Percentiles rank a stretch among this genome's conserved stretches.
Conservation (phyloP, 2,329 filamentous ascomycete genomes). For the Pseudogymnoascus sp. region DNA sequence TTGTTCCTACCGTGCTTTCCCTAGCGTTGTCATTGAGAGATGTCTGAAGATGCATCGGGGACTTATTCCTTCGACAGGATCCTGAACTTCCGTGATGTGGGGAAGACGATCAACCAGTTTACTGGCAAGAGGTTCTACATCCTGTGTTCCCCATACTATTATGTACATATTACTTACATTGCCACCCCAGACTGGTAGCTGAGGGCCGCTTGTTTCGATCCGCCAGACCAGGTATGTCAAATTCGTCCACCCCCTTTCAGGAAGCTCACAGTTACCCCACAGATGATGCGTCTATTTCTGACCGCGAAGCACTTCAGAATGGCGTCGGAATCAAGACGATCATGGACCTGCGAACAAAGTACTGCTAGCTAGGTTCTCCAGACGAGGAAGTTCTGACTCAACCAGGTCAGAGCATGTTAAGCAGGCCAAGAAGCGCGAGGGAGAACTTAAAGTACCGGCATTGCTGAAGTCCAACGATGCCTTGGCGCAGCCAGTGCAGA, state of each 20-base stretch:
- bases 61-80: constrained; percentile 45
- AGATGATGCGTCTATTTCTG: constrained; percentile 65
- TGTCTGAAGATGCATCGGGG: not conserved
- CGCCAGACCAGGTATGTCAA: constrained; percentile 48
- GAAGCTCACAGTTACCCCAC: constrained; percentile 20
- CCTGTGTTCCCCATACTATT: not conserved
- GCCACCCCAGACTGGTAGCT: constrained; percentile 37
- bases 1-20: not conserved
- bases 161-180: constrained; percentile 8
- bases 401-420: constrained; percentile 59
- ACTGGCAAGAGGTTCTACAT: constrained; percentile 45
- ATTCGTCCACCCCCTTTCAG: not conserved
- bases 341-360: constrained; percentile 74
- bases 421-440: constrained; percentile 54
- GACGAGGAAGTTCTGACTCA: constrained; percentile 32
- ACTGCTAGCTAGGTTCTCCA: constrained; percentile 17
- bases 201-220: constrained; percentile 63
- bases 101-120: constrained; percentile 55
- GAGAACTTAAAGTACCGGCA: constrained; percentile 38
- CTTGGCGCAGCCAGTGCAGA: constrained; percentile 49
- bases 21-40: not conserved
- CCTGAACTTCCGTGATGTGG: constrained; percentile 73
- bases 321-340: constrained; percentile 62
- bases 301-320: constrained; percentile 52
- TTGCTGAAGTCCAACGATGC: constrained; percentile 43